Evolutionary conservation across 345 rosid species (phyloP).

Genomic region (Syzygium aqueum): DNA sequence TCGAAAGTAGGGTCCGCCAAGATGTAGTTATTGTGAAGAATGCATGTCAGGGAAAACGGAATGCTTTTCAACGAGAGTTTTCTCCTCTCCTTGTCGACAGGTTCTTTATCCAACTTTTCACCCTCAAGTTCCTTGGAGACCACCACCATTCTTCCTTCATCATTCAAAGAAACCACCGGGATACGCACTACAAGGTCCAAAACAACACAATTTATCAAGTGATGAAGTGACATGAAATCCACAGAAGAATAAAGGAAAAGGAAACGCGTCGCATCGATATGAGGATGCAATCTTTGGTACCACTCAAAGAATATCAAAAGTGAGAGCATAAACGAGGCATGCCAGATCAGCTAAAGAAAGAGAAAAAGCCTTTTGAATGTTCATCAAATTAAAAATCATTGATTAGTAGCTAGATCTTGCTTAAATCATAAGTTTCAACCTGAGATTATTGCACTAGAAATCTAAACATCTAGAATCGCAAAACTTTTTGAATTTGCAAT

Average conservation of each 20-base stretch:
- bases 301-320: neutral
- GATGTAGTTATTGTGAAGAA: conserved; percentile 71
- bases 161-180: conserved; percentile 69
- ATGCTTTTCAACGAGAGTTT: conserved; percentile 51
- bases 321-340: neutral
- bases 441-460: neutral
- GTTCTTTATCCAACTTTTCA: conserved; percentile 37
- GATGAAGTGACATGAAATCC: neutral
- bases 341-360: neutral
- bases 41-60: conserved; percentile 66
- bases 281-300: neutral
- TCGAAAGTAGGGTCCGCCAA: conserved; percentile 84
- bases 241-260: neutral
- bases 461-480: neutral
- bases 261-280: neutral
- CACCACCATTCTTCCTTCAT: conserved; percentile 65
- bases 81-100: conserved; percentile 68
- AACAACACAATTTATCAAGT: neutral
- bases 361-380: neutral
- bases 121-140: conserved; percentile 32
- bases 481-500: neutral
- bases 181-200: conserved; percentile 53
- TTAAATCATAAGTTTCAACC: neutral
- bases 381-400: neutral
- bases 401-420: neutral